Evolutionary conservation across 768 basidiomycete genomes (phyloP), one percentile per base, ranked within the genome.

Genomic region (Roridomyces roridus): DNA sequence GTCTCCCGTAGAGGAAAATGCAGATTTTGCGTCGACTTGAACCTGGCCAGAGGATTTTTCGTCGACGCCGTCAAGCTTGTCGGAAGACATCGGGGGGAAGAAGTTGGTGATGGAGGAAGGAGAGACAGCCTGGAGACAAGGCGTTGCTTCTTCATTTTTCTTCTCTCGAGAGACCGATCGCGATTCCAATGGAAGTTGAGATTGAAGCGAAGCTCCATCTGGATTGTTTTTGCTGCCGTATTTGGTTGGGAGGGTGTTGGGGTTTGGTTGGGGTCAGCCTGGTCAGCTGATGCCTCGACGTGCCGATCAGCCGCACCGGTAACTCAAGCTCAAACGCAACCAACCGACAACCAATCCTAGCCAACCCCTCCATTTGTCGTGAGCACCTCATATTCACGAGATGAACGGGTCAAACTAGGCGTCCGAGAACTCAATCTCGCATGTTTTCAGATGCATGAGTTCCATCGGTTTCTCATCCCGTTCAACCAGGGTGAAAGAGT

Each of bases 401-500:
- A 61, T 44, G 60, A 55, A 17, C 55, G 60, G 0, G 60, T 61
- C 21, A 46, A 29, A 41, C 44, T 49, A 36, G 60, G 57, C 23
- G 60, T 55, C 2, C 50, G 57, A 20, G 50, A 61, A 12, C 37
- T 61, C 42, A 61, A 48, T 40, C 57, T 61, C 37, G 59, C 51
- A 41, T 40, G 25, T 29, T 15, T 26, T 14, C 7, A 17, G 21
- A 24, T 5, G 11, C 6, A 18, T 6, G 39, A 34, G n/a, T n/a
- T 40, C 9, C 20, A 1, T 21, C 23, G 7, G n/a, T 39, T 25
- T 20, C 23, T 36, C 29, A 26, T 11, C 26, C 5, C 20, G 0
- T 17, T 24, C 39, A 2, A n/a, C n/a, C 37, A 49, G 53, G 15
- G 40, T 57, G 8, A 49, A 57, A 40, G 56, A 57, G n/a, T n/a